Percentiles rank a stretch among this genome's conserved stretches.
Conservation (phyloP, 106 monocot species). For the Allium cepa region DNA sequence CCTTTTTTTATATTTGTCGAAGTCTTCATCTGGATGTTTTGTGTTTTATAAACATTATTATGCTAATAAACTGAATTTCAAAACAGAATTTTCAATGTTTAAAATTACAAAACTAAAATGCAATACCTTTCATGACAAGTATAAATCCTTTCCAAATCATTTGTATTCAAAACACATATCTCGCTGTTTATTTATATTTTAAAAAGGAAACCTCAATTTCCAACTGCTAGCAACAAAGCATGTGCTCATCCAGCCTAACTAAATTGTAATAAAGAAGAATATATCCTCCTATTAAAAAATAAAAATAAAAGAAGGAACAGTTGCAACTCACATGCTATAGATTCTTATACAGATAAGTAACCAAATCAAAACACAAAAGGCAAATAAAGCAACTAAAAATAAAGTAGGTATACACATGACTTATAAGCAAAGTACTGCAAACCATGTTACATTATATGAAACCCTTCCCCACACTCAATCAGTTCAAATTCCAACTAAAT, state of each 20-base stretch:
- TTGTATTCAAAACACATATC: not conserved
- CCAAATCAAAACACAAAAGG: not conserved
- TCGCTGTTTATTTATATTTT: not conserved
- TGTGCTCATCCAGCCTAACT: constrained; percentile 8
- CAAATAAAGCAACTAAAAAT: not conserved
- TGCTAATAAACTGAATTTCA: too few relatives aligned
- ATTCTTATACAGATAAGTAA: not conserved
- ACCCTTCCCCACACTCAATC: constrained; percentile 4
- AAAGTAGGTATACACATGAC: not conserved
- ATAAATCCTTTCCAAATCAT: not conserved
- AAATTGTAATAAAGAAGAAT: too few relatives aligned
- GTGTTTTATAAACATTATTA: too few relatives aligned
- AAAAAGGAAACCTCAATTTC: not conserved
- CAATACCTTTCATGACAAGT: not conserved
- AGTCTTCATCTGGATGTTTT: too few relatives aligned
- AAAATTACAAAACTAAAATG: too few relatives aligned
- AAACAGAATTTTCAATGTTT: too few relatives aligned
- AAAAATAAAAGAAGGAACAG: too few relatives aligned
- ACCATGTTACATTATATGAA: constrained; percentile 7
- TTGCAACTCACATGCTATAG: too few relatives aligned
- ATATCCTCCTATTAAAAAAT: too few relatives aligned
- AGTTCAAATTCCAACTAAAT: not conserved
- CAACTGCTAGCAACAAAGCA: constrained; percentile 4
- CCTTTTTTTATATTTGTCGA: too few relatives aligned
- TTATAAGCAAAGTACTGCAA: not conserved